Conservation (phyloP, 176 grass and related monocot genomes). For the Alloteropsis semialata region DNA sequence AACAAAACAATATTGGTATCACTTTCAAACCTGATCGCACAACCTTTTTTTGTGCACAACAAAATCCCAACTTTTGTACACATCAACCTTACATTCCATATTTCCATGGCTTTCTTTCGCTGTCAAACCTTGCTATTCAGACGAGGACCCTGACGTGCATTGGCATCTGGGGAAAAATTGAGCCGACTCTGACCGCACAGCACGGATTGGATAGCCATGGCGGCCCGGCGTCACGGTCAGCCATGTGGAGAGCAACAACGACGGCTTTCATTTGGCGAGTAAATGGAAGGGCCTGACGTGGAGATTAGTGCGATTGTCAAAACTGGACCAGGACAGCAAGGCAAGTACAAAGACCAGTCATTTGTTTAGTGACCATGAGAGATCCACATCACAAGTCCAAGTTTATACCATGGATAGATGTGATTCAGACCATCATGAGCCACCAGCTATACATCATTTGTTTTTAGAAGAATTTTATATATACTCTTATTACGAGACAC, state of each 20-base stretch:
- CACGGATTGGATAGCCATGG: background rate
- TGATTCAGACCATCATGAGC: background rate
- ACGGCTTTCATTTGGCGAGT: background rate
- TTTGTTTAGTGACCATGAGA: background rate
- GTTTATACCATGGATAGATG: background rate
- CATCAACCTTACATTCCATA: background rate
- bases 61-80: background rate
- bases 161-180: background rate
- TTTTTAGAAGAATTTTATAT: too few species aligned
- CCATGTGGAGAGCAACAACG: background rate
- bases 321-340: background rate
- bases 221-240: background rate
- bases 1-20: background rate
- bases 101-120: background rate
- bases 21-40: background rate
- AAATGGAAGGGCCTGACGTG: conserved; percentile 5
- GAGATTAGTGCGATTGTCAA: background rate
- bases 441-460: background rate
- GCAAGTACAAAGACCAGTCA: background rate
- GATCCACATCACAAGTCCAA: background rate
- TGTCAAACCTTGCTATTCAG: background rate
- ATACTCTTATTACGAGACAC: too few species aligned
- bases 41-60: background rate
- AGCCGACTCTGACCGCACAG: background rate
- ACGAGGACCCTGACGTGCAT: background rate